Base-by-base conservation (phyloP, 2,329 filamentous ascomycete genomes). In the Neurospora crassa region DNA sequence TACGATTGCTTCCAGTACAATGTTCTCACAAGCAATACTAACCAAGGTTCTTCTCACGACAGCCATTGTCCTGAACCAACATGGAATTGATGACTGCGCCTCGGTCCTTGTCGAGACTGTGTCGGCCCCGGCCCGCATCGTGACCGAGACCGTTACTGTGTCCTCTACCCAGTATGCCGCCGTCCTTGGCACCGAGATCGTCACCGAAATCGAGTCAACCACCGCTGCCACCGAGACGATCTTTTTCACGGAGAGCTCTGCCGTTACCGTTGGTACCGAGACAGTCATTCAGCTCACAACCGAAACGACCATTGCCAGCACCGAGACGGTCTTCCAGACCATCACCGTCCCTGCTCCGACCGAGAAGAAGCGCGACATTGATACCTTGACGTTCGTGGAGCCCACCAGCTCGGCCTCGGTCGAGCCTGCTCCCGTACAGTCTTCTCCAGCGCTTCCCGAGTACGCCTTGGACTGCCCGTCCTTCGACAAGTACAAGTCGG, bases 401-500 rank as follows among this genome's bases (percentile, higher is more conserved):
- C 53, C 53, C 24, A 63, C 53, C 24, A 63, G 53, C 16, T 63
- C 53, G 24, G 53, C 53, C 53, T 10, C 29, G 29, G 53, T 11
- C 24, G 53, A 63, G 24, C 29, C 24, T 37, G 53, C 53, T 63
- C 24, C 53, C 16, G 24, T 34, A n/a, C 53, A 63, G 16, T 63
- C 53, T 37, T 63, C 24, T 18, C 41, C 40, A 4, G 14, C 42
- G n/a, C n/a, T 47, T 29, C 68, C 68, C 41, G 41, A 29, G n/a
- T 69, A 69, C 6, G 68, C 68, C 42, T 69, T 47, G 41, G 24
- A 45, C 24, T 69, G 68, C 43, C 68, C 68, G 42, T 69, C 68
- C 20, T 69, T 43, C 29, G 43, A 69, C 29, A 69, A 69, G 47
- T 69, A 69, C 68, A 47, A 40, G 24, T 69, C 68, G 68, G 68